These are phyloP conservation scores for Pestalotiopsis sp. DNA, from an alignment of 2,329 filamentous ascomycete species.

Conservation along the genomic window DNA sequence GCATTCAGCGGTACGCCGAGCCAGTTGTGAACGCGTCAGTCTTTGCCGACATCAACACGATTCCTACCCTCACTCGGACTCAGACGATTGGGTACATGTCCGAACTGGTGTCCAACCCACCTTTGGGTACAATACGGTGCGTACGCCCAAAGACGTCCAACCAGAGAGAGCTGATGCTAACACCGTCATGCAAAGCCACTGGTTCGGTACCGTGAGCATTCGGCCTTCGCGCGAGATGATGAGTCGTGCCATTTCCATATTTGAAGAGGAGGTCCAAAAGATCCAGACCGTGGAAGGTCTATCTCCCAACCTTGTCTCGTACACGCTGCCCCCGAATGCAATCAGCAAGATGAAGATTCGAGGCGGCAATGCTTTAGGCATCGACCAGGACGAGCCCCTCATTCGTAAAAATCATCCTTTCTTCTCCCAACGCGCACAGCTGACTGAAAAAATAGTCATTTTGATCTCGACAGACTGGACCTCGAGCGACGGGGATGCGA, in stretches of 20 bases:
- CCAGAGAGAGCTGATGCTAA: neutral
- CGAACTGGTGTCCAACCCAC: neutral
- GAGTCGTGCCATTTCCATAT: neutral
- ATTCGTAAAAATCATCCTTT: neutral
- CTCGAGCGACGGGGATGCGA: neutral
- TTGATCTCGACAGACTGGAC: neutral
- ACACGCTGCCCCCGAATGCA: neutral
- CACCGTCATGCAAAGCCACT: neutral
- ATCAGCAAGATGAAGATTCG: neutral
- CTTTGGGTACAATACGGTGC: neutral
- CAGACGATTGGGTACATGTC: neutral
- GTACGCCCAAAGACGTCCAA: neutral
- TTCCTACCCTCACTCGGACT: neutral
- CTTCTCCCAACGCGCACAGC: neutral
- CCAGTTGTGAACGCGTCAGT: constrained; percentile 9
- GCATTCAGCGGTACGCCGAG: constrained; percentile 13
- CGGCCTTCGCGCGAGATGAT: neutral
- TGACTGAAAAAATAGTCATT: neutral
- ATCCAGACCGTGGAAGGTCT: neutral
- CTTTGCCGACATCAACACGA: neutral
- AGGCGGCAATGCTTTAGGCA: neutral
- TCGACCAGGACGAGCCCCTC: neutral
- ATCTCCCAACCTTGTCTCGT: neutral
- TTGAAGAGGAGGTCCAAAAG: neutral
- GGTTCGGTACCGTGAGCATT: neutral